Evolutionary conservation across 768 basidiomycete genomes (phyloP), one percentile per base, ranked within the genome.

Genomic region (button mushroom (Agaricus bisporus)): DNA sequence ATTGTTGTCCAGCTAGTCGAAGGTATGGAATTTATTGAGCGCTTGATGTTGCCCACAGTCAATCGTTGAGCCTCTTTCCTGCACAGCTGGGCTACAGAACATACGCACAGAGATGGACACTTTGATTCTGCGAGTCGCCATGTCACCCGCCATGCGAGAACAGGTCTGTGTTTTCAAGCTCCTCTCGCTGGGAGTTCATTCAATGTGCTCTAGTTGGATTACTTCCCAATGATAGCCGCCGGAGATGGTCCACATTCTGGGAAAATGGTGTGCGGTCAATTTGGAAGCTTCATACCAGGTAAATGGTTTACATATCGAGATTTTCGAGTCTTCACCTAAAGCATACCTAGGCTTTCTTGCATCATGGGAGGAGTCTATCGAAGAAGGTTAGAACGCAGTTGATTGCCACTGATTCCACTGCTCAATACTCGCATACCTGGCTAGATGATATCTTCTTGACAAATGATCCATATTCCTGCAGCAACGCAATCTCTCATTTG

Each of bases 171-270:
- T 20, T 2, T 37, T 6, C 7, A 8, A 10, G 32, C 14, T 11
- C 32, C 5, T 8, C 29, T n/a, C 20, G 15, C 20, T 18, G 26
- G 5, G n/a, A 12, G 7, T 28, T 48, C 7, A 48, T 20, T 9
- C 1, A 7, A 11, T 3, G 18, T 18, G 43, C 10, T 22, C 5
- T 35, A 61, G 57, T 53, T 62, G 41, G 61, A 65, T 43, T 54
- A 66, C 50, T 66, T 66, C 53, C 65, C 65, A 3, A 65, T 65
- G 64, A 66, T 66, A 48, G 60, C 63, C 17, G 65, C 64, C 43
- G 65, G 65, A 1, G 60, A 63, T 14, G 65, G 65, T 22, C 58
- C 55, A 37, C 60, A 66, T 44, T 58, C 57, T 32, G 65, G 65
- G 2, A 63, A 64, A 50, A 65, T 65, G 65, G 60, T 66, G 5